A percentile compares a stretch with the other conserved stretches of the same genome.
Conservation (phyloP, 139 green algal species). For the Zygnema cylindricum region DNA sequence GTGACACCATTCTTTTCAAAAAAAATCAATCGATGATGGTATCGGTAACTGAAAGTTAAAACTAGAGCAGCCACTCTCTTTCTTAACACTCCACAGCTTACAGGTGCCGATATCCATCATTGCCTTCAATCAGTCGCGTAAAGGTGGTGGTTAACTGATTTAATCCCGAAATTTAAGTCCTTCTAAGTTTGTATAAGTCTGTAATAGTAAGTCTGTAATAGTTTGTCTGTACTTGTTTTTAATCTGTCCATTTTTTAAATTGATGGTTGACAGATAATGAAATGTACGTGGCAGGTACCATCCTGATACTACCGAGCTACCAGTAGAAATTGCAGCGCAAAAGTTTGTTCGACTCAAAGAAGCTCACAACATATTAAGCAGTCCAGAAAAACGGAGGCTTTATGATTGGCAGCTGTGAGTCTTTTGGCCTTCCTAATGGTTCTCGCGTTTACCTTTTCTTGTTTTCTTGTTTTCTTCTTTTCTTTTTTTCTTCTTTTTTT, state of each 20-base stretch:
- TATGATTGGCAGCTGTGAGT: constrained; percentile 53
- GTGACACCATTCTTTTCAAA: too few species aligned
- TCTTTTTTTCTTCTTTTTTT: too few species aligned
- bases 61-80: too few species aligned
- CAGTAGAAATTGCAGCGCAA: constrained; percentile 43
- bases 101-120: too few species aligned
- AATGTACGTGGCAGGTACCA: constrained; percentile 44
- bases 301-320: constrained; percentile 47
- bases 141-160: background rate
- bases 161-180: background rate
- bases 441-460: too few species aligned
- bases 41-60: too few species aligned
- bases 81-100: too few species aligned
- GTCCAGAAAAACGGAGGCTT: constrained; percentile 27
- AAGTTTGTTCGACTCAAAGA: constrained; percentile 59
- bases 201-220: background rate
- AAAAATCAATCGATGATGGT: too few species aligned
- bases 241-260: too few species aligned
- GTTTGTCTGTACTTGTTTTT: background rate
- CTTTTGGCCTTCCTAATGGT: background rate
- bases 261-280: too few species aligned
- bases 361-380: constrained; percentile 45
- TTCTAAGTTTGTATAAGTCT: background rate
- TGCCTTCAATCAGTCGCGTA: background rate
- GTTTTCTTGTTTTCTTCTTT: too few species aligned